Percentiles rank a stretch among this genome's conserved stretches.
Conservation (phyloP, 192 early-diverging fungal species). For the Spinellus fusiger region DNA sequence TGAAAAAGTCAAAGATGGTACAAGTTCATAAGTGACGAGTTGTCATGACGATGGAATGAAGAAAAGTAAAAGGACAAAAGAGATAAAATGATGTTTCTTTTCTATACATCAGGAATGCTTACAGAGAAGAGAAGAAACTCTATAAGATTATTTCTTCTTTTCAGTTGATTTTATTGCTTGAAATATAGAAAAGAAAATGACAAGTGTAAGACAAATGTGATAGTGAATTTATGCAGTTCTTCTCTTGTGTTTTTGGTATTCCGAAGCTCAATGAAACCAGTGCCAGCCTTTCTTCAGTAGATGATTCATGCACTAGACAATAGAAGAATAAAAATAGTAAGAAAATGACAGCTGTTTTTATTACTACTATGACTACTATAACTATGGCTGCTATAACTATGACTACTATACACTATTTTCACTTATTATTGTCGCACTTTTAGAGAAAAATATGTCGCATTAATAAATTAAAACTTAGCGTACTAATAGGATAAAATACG, state of each 20-base stretch:
- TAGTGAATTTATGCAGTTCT: neutral
- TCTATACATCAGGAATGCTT: neutral
- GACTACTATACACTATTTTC: too few relatives aligned
- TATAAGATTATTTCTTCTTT: too few relatives aligned
- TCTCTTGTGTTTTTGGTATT: neutral
- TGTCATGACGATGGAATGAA: neutral
- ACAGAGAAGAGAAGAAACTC: too few relatives aligned
- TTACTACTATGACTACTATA: too few relatives aligned
- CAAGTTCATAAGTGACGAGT: neutral
- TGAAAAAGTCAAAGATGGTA: neutral
- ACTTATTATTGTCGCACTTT: too few relatives aligned
- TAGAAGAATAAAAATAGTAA: neutral
- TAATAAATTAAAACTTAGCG: too few relatives aligned
- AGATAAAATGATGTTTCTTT: neutral
- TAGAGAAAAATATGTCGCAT: too few relatives aligned
- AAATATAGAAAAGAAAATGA: neutral
- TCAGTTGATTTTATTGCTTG: too few relatives aligned
- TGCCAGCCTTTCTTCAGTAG: slow-evolving; percentile 26
- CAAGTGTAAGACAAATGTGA: neutral
- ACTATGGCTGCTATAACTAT: too few relatives aligned
- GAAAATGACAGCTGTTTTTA: neutral
- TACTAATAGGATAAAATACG: too few relatives aligned
- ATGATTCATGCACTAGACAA: slow-evolving; percentile 16
- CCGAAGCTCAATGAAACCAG: slow-evolving; percentile 17
- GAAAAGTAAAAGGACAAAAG: neutral